A percentile compares a stretch with the other conserved stretches of the same genome.
These are phyloP conservation scores for Exsudoporus floridanus DNA, from an alignment of 1,284 basidiomycete genomes.

Conservation along the genomic window DNA sequence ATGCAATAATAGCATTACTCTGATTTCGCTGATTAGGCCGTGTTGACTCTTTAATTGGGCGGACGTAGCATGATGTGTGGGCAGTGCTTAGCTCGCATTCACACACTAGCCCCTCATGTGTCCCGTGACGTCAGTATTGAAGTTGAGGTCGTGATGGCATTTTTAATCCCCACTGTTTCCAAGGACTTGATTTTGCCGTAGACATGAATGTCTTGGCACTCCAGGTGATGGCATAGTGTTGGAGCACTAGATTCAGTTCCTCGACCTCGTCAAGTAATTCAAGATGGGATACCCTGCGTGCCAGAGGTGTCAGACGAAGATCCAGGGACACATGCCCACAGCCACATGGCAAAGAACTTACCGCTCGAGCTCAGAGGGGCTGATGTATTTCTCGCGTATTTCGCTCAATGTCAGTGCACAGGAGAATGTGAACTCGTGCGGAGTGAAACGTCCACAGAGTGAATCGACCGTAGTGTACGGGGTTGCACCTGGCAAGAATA, in stretches of 20 bases:
- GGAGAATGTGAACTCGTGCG: slow-evolving; percentile 48
- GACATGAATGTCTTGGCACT: slow-evolving; percentile 39
- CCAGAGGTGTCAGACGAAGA: slow-evolving; percentile 4
- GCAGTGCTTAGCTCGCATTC: background rate
- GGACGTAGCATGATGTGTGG: background rate
- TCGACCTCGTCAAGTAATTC: slow-evolving; percentile 90
- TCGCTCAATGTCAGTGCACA: slow-evolving; percentile 24
- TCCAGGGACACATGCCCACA: background rate
- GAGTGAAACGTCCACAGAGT: slow-evolving; percentile 60
- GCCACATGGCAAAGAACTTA: slow-evolving; percentile 31
- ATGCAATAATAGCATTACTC: too few species aligned
- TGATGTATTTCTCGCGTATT: slow-evolving; percentile 59
- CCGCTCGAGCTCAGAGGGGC: slow-evolving; percentile 62
- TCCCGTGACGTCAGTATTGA: background rate
- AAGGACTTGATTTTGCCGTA: slow-evolving; percentile 17
- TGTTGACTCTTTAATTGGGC: too few species aligned
- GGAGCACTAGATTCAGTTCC: slow-evolving; percentile 82
- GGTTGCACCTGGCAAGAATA: slow-evolving; percentile 71
- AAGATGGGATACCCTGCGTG: slow-evolving; percentile 63
- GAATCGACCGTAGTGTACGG: slow-evolving; percentile 50
- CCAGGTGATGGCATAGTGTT: slow-evolving; percentile 88
- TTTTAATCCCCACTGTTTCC: slow-evolving; percentile 43
- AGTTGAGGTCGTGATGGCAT: background rate
- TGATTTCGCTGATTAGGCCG: too few species aligned
- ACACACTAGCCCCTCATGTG: background rate